Base-by-base conservation (phyloP, 2,329 filamentous ascomycete genomes). In the Colletotrichum truncatum region DNA sequence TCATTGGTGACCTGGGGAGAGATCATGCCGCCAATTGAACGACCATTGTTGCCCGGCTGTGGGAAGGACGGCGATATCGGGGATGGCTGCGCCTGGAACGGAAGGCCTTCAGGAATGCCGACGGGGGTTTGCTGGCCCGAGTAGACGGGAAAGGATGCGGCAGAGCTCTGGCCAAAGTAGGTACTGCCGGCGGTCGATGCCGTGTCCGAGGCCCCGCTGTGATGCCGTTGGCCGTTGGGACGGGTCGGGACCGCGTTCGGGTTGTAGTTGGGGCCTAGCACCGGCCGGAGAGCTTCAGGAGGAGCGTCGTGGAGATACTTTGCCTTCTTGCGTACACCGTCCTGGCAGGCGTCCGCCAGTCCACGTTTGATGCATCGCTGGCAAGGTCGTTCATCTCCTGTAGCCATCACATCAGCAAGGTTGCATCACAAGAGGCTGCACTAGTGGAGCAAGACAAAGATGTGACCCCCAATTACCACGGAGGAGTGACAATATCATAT, bases 231-330 rank as follows among this genome's bases (percentile, higher is more conserved):
- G 68, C 73, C 80, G 71, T 79, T 81, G 6, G 76, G 73, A 39
- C 81, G 75, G 70, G 80, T 79, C 72, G 71, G 59, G 4, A 81
- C 79, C 74, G 82, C 76, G 77, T 77, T 83, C 74, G 86, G 87
- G 73, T 91, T 93, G 72, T 88, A 91, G 67, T 85, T 89, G 28
- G 90, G 88, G 5, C 91, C 90, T 49, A 96, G 85, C 41, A 96
- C 93, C n/a, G 94, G 93, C 75, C 95, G 87, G 67, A 98, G 84
- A 46, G 94, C 94, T 76, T 97, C 94, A 55, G 93, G 89, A 34
- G 95, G 94, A 25, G 95, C 94, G 84, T 98, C 96, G 75, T 98
- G 94, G 61, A 99, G 91, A 78, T 99, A 99, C 78, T 99, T 99
- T 55, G 96, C 96, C 85, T 98, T 99, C 80, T 99, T 99, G 68